phyloP scores from a whole-genome alignment of 176 grass and related monocot genomes.

The Pontederia crassipes region DNA sequence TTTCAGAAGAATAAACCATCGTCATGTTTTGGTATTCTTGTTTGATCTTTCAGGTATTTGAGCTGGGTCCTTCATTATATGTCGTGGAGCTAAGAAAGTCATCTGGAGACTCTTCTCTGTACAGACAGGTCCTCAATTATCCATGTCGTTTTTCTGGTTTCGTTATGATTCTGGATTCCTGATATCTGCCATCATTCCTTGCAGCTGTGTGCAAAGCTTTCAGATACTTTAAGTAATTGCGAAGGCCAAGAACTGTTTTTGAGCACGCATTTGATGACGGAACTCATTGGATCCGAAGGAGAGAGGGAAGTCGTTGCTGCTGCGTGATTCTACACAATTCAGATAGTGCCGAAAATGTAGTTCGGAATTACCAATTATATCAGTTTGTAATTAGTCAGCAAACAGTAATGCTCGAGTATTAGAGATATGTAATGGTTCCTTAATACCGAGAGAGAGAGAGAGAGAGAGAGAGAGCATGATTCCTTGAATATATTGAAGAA shows the following conservation, averaged over 20 bases:
- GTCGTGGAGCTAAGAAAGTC: conserved; percentile 82
- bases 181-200: not conserved
- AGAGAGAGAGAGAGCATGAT: too few species aligned
- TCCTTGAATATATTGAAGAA: too few species aligned
- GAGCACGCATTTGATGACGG: not conserved
- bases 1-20: not conserved
- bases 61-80: conserved; percentile 64
- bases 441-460: too few species aligned
- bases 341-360: too few species aligned
- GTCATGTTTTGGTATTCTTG: not conserved
- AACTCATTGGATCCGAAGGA: not conserved
- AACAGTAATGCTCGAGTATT: too few species aligned
- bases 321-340: too few species aligned
- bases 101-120: conserved; percentile 62
- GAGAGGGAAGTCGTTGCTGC: not conserved
- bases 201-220: conserved; percentile 68
- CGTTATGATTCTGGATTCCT: not conserved
- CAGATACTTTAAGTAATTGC: conserved; percentile 32
- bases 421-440: too few species aligned
- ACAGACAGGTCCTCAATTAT: conserved; percentile 45
- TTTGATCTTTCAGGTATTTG: conserved; percentile 57
- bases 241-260: not conserved
- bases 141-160: not conserved
- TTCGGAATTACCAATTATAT: too few species aligned
- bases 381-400: too few species aligned